Evolutionary conservation across 1,284 basidiomycete genomes (phyloP), one percentile per base, ranked within the genome.

Genomic region (Cryptococcus jaspeensis): DNA sequence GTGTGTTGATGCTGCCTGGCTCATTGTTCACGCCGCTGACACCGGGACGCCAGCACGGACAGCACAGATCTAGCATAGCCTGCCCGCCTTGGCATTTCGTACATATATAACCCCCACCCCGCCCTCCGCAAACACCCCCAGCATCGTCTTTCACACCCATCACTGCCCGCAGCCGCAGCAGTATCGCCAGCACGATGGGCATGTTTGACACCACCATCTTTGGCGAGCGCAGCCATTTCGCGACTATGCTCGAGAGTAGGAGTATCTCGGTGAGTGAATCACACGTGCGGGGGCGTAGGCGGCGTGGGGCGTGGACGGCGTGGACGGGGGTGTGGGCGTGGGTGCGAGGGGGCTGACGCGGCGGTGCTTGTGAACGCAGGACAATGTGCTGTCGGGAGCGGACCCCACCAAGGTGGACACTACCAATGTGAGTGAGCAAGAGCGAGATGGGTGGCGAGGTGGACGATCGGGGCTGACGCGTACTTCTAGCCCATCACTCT

Each of bases 371-470:
- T 9, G 28, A 5, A 4, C 50, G 12, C 54, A 73, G 69, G 63
- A 60, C 3, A 66, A 60, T 46, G 63, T 73, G 9, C 50, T 73
- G 12, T 66, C 90, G 52, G 83, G 83, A 58, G 85, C 86, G 18
- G 87, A 90, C 68, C 88, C 89, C 12, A 75, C 82, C 3, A 56
- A 73, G 0, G 88, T 86, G 72, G 85, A 85, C 62, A 42, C 79
- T 0, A 67, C 65, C 8, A 84, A 92, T 73, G 74, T 76, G 52
- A 58, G 73, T 62, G 25, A 16, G 36, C 22, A 9, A 7, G 25
- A 16, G 36, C 22, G 6, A 7, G 22, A n/a, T 28, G 16, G 35
- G 25, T 15, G 22, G 38, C 35, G 18, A 20, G 32, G 43, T 42
- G 5, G 44, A 46, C 18, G 35, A n/a, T 15, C 44, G n/a, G 11